Percentiles rank a stretch among this genome's conserved stretches.
Evolutionary conservation across 164 flowering plant genomes (phyloP).

Genomic region (Aristolochia californica): DNA sequence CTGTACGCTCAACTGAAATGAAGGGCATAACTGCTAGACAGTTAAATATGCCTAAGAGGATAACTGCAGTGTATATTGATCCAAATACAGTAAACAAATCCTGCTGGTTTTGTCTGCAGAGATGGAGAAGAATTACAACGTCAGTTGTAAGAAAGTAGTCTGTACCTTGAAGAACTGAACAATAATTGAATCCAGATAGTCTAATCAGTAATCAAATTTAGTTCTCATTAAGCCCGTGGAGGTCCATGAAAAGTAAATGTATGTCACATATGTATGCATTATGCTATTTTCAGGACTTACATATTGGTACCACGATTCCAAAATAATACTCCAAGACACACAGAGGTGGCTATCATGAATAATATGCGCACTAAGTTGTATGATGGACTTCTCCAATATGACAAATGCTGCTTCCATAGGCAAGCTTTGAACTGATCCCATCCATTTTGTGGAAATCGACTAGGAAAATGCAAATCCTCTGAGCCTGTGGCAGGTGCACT

Average conservation of each 20-base stretch:
- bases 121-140: background rate
- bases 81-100: conserved; percentile 40
- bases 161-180: too few species aligned
- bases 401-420: conserved; percentile 56
- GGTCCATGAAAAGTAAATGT: background rate
- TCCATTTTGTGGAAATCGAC: conserved; percentile 35
- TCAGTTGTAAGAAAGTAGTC: too few species aligned
- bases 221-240: too few species aligned
- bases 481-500: conserved; percentile 33
- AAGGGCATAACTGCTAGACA: conserved; percentile 32
- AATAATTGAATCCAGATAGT: too few species aligned
- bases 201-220: too few species aligned
- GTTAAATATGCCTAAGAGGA: conserved; percentile 33
- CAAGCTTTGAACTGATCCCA: conserved; percentile 63
- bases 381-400: conserved; percentile 66
- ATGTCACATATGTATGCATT: background rate
- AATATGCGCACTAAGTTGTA: conserved; percentile 36
- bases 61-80: conserved; percentile 21
- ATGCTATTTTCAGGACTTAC: conserved; percentile 19
- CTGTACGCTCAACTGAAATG: conserved; percentile 29
- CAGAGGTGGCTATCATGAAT: conserved; percentile 17
- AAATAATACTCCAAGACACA: conserved; percentile 34
- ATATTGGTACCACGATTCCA: conserved; percentile 45
- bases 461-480: conserved; percentile 35
- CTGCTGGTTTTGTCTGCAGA: conserved; percentile 29